Evolutionary conservation across 2,329 filamentous ascomycete species (phyloP), one percentile per base, ranked within the genome.

Genomic region (Fusarium fujikuroi): DNA sequence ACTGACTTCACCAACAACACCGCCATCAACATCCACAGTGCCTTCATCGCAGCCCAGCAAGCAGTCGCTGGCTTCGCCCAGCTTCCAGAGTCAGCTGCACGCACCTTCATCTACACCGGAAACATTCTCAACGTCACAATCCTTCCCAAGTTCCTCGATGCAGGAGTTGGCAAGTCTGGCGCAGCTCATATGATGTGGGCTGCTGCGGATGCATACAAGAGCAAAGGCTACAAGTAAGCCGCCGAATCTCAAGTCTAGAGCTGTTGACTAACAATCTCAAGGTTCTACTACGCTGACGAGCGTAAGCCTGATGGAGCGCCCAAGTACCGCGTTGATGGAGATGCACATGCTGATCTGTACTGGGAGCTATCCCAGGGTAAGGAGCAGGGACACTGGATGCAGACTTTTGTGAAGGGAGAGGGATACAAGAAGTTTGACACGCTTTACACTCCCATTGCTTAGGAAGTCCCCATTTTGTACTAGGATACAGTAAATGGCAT

Each of bases 211-310:
- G 75, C 72, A 4, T 85, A 85, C 69, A 74, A 77, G 59, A 78
- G 79, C 12, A 64, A 75, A 40, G 82, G 83, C 46, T 81, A 70
- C 73, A 82, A 81, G 82, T 79, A 76, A 54, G 78, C 7, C 3
- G 1, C 3, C 4, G 2, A 5, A 0, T 15, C 4, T 5, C 0
- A 3, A 6, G 16, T 34, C 3, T 9, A 7, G 21, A 9, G 8
- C 11, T 5, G 5, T n/a, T 40, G 37, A 63, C 52, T 60, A 30
- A 64, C 12, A 12, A 2, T 16, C 47, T 62, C 7, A 67, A 87
- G 86, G 44, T 89, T 88, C 72, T 87, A 88, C 70, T 89, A 85
- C 61, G 84, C 79, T 7, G 86, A 89, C 57, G 84, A 89, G 73
- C 80, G 86, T 16, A 83, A 82, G 16, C 63, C 78, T 0, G 81